Evolutionary conservation across 331 rosid species (phyloP), one percentile per base, ranked within the genome.

Genomic region (Acacia pycnantha): DNA sequence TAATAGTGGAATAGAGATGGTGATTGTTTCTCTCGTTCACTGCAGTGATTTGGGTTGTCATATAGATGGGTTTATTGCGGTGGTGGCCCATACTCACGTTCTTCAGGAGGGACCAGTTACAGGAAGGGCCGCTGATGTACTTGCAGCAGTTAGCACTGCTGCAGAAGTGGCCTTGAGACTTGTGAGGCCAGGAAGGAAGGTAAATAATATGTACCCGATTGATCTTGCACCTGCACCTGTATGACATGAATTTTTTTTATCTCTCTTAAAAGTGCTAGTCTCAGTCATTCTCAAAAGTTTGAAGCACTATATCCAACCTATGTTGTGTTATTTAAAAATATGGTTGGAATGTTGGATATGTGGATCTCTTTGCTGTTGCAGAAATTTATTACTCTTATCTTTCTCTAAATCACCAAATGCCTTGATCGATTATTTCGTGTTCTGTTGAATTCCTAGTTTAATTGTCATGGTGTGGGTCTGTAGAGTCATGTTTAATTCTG

Each of bases 81-180:
- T 91, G 0, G 98, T 96, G 0, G 99, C 95, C 12, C 98, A 96
- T 82, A 96, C 99, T 18, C 98, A 91, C 85, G 88, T 87, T 83
- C 91, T 96, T 77, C 98, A 86, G 77, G 90, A 86, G 54, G 99
- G 95, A 6, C 93, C 97, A 6, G 77, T 96, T 44, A 88, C 99
- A 5, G 99, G 98, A 73, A 83, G 92, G 81, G 95, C 93, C 46
- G 97, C 98, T 47, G 99, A 96, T 87, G 99, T 91, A 43, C 85
- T 96, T 65, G 95, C 97, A 1, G 97, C 99, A 46, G 98, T 98
- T 27, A 96, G 94, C 80, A 92, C 99, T 27, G 99, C 99, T 47
- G 98, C 99, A 22, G 99, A 96, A 84, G 98, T 96, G 82, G 99
- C 98, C 67, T 82, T 96, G 87, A 91, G 99, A 87, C 99, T 94